Base-by-base conservation (phyloP, 1,139 yeast species). In the Taiozyma sp. region DNA sequence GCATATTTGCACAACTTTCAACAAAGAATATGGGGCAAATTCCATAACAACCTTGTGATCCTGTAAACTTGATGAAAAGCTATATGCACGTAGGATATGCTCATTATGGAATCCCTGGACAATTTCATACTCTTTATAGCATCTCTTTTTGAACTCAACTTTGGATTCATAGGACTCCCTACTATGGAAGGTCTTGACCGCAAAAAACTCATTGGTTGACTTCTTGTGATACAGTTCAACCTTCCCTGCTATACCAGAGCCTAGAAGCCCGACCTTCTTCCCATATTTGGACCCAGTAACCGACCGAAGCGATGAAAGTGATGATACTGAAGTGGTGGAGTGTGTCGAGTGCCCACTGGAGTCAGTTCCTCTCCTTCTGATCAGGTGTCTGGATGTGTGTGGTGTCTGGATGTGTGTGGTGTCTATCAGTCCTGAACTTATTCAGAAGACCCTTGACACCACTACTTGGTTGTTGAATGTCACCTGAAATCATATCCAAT, bases 211-310 rank as follows among this genome's bases (percentile, higher is more conserved):
- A n/a, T 50, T 45, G 1, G 55, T 42, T 14, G 56, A 47, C 45
- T 60, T 63, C 39, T 64, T 57, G 44, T 61, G 56, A 52, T 62
- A 69, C 13, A 76, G 61, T 6, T 68, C 73, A 3, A 76, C 80
- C 13, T 57, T 58, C 0, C 79, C 80, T 0, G 79, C 72, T 3
- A 73, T 62, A 0, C 83, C 83, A 13, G 57, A 34, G 1, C 76
- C 76, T 5, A 72, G 30, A 6, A 21, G 5, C 6, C 34, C 35
- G 3, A 55, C 42, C 41, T 45, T 51, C 43, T 54, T 57, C 2
- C 66, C 67, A 43, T 53, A 58, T 11, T 44, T 53, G 3, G 41
- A 11, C 6, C 11, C 29, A 13, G 19, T 19, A 14, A 24, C 21
- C 24, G 43, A 40, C 10, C 29, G 24, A 19, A 37, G 41, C 41